Percentiles rank a stretch among this genome's conserved stretches.
Evolutionary conservation across 1,284 basidiomycete genomes (phyloP).

Genomic region (Tylopilus microsporus): DNA sequence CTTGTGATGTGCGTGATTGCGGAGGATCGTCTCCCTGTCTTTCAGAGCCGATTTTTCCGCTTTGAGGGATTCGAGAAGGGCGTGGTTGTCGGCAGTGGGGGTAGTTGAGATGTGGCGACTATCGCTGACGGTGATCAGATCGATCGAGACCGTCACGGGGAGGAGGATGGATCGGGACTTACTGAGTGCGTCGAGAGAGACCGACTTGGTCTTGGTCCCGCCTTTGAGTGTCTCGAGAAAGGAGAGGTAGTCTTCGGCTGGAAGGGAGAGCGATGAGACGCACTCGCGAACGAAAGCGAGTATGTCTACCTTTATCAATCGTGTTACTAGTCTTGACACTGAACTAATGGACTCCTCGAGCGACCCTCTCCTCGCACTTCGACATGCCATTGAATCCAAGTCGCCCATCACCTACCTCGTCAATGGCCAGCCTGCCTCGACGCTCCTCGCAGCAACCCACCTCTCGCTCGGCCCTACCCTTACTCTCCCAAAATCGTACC

Average conservation of each 20-base stretch:
- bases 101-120: constrained; percentile 69
- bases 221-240: background rate
- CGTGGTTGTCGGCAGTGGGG: constrained; percentile 68
- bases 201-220: too few species aligned
- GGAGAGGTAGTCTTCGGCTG: background rate
- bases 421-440: too few species aligned
- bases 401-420: too few species aligned
- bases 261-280: too few species aligned
- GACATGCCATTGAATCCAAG: constrained; percentile 56
- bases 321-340: too few species aligned
- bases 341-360: constrained; percentile 16
- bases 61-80: constrained; percentile 87
- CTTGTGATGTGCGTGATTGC: constrained; percentile 66
- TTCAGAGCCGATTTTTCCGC: constrained; percentile 57
- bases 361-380: constrained; percentile 55
- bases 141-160: too few species aligned
- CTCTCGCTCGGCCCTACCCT: too few species aligned
- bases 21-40: constrained; percentile 44
- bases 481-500: too few species aligned
- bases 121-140: background rate
- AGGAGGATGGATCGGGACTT: too few species aligned
- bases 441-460: too few species aligned
- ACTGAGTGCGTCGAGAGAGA: too few species aligned
- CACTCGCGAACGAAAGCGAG: too few species aligned
- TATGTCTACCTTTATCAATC: constrained; percentile 13